Conservation (phyloP, 2,329 filamentous ascomycete genomes). For the Waltergamsia citrina region DNA sequence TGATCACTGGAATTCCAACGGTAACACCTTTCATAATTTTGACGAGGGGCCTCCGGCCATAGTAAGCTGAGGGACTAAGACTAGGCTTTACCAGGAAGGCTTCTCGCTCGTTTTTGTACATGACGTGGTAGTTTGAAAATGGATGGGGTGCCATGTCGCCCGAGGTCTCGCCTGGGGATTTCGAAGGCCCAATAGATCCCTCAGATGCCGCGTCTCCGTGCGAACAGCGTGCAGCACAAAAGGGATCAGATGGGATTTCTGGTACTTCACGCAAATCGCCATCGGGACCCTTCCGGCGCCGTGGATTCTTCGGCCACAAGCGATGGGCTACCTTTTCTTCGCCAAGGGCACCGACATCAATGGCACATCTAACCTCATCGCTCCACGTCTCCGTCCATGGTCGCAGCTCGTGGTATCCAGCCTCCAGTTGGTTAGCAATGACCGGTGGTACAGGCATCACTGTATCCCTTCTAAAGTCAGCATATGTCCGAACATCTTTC, state of each 20-base stretch:
- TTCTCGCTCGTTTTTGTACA: constrained; percentile 69
- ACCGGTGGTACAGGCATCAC: constrained; percentile 82
- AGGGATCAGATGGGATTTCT: constrained; percentile 42
- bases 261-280: constrained; percentile 18
- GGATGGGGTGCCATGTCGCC: constrained; percentile 36
- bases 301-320: constrained; percentile 58
- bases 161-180: constrained; percentile 20
- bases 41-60: constrained; percentile 69
- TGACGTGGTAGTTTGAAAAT: constrained; percentile 70
- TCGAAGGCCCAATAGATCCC: constrained; percentile 30
- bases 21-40: constrained; percentile 77
- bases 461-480: constrained; percentile 49
- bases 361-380: constrained; percentile 81
- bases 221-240: constrained; percentile 51
- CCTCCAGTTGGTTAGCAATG: constrained; percentile 85
- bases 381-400: constrained; percentile 90
- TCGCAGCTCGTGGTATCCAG: constrained; percentile 77
- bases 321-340: constrained; percentile 85
- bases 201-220: constrained; percentile 48
- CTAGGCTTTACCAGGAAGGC: constrained; percentile 84
- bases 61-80: constrained; percentile 75
- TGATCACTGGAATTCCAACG: constrained; percentile 78
- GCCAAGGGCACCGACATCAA: constrained; percentile 80
- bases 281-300: constrained; percentile 5
- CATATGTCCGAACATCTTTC: background rate